These are phyloP conservation scores for Vanderwaltozyma tropicalis DNA, from an alignment of 805 yeast species.

Conservation along the genomic window DNA sequence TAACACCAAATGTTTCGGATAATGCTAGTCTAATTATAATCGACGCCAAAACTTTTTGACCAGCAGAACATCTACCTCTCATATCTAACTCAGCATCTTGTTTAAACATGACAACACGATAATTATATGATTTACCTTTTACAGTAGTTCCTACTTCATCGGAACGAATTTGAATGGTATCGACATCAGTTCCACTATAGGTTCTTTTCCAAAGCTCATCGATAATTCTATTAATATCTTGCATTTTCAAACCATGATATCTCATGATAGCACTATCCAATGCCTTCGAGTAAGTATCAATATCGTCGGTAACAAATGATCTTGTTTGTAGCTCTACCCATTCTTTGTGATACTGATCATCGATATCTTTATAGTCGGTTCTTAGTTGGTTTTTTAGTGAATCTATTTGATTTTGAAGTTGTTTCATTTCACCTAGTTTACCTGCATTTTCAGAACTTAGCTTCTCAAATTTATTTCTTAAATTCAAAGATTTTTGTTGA, in stretches of 20 bases:
- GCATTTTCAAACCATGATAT: constrained; percentile 85
- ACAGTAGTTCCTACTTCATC: constrained; percentile 42
- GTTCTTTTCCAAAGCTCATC: constrained; percentile 93
- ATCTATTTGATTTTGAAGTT: constrained; percentile 61
- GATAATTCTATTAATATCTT: constrained; percentile 75
- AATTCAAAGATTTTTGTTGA: constrained; percentile 42
- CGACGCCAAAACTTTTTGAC: constrained; percentile 90
- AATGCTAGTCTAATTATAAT: constrained; percentile 83
- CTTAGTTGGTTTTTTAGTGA: constrained; percentile 47
- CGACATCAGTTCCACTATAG: constrained; percentile 91
- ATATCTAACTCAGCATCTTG: constrained; percentile 87
- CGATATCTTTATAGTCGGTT: constrained; percentile 63
- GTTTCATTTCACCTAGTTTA: constrained; percentile 76
- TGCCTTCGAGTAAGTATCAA: constrained; percentile 72
- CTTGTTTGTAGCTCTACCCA: constrained; percentile 71
- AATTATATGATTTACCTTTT: constrained; percentile 66
- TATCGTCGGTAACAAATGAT: constrained; percentile 66
- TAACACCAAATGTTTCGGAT: constrained; percentile 90
- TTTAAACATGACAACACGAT: constrained; percentile 90
- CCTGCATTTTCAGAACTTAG: constrained; percentile 62
- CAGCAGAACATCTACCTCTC: constrained; percentile 98
- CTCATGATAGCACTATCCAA: constrained; percentile 89
- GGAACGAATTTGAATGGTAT: constrained; percentile 74
- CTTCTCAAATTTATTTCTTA: constrained; percentile 40
- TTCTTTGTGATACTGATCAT: constrained; percentile 52